A percentile compares a stretch with the other conserved stretches of the same genome.
These are phyloP conservation scores for Diaporthe citrichinensis DNA, from an alignment of 2,329 filamentous ascomycete genomes.

Conservation along the genomic window DNA sequence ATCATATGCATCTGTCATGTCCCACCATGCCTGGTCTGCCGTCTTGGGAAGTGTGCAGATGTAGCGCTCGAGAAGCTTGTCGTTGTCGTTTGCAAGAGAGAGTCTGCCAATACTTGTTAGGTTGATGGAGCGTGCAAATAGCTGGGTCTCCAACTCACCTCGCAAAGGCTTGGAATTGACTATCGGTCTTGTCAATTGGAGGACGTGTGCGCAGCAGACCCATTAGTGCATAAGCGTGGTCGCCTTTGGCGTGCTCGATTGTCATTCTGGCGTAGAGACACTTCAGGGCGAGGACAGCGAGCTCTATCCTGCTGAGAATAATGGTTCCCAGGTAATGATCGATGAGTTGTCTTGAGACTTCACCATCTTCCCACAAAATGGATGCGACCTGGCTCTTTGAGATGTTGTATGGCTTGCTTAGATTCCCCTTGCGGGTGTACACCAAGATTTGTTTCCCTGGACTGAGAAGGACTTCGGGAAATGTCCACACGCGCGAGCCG, in stretches of 20 bases:
- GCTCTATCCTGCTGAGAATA: constrained; percentile 51
- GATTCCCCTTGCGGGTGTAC: constrained; percentile 47
- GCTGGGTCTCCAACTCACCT: background rate
- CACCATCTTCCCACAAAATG: constrained; percentile 46
- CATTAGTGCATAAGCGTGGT: constrained; percentile 55
- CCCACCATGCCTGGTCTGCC: constrained; percentile 47
- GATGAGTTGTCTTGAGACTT: constrained; percentile 49
- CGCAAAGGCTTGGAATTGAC: constrained; percentile 55
- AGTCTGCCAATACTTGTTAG: constrained; percentile 34
- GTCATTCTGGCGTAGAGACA: constrained; percentile 50
- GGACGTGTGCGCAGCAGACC: constrained; percentile 52
- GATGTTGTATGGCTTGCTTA: background rate
- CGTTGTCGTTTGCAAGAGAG: constrained; percentile 53
- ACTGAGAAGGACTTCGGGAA: constrained; percentile 49
- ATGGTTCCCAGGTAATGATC: constrained; percentile 54
- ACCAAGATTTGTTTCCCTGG: constrained; percentile 44
- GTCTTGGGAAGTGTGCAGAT: constrained; percentile 50
- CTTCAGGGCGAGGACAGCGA: constrained; percentile 49
- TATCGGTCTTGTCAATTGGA: constrained; percentile 51
- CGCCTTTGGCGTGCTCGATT: constrained; percentile 47
- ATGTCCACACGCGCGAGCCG: constrained; percentile 51
- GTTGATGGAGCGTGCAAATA: rapidly evolving
- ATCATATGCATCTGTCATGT: constrained; percentile 52
- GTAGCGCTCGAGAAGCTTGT: constrained; percentile 52
- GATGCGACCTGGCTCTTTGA: background rate